Conservation (phyloP, 768 basidiomycete species). For the Termitomyces sp. region DNA sequence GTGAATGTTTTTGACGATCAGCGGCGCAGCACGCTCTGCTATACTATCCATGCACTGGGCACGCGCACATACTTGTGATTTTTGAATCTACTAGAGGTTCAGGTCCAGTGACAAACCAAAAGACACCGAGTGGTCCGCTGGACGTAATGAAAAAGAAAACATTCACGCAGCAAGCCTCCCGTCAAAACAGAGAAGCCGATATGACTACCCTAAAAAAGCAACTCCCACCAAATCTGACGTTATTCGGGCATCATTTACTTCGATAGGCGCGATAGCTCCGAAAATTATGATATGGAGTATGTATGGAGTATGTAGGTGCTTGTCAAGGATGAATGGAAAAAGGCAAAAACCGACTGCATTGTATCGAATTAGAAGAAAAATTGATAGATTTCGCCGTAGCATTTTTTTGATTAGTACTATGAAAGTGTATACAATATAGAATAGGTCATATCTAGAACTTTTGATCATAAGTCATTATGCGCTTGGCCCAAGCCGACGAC, state of each 20-base stretch:
- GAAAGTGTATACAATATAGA: background rate
- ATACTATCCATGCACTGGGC: background rate
- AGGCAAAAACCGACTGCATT: background rate
- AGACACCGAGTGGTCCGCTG: background rate
- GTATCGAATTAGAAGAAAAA: background rate
- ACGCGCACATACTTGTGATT: background rate
- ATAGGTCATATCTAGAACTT: slow-evolving; percentile 14
- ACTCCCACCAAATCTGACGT: slow-evolving; percentile 9
- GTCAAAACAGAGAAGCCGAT: slow-evolving; percentile 14
- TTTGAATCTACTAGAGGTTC: background rate
- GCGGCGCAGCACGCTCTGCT: background rate
- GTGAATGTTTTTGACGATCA: background rate
- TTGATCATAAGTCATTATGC: slow-evolving; percentile 13
- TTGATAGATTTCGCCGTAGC: slow-evolving; percentile 4
- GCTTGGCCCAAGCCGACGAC: slow-evolving; percentile 2
- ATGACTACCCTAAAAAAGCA: background rate
- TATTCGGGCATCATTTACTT: slow-evolving; percentile 25
- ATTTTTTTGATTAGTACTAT: slow-evolving; percentile 8
- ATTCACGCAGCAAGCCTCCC: background rate
- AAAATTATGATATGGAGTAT: background rate
- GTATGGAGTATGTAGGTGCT: background rate
- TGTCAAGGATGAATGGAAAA: slow-evolving; percentile 10
- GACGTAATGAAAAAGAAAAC: background rate
- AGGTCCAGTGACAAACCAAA: background rate
- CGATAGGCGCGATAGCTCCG: slow-evolving; percentile 9